Base-by-base conservation (phyloP, 495 filamentous ascomycete species). In the Chaetomium fimeti region DNA sequence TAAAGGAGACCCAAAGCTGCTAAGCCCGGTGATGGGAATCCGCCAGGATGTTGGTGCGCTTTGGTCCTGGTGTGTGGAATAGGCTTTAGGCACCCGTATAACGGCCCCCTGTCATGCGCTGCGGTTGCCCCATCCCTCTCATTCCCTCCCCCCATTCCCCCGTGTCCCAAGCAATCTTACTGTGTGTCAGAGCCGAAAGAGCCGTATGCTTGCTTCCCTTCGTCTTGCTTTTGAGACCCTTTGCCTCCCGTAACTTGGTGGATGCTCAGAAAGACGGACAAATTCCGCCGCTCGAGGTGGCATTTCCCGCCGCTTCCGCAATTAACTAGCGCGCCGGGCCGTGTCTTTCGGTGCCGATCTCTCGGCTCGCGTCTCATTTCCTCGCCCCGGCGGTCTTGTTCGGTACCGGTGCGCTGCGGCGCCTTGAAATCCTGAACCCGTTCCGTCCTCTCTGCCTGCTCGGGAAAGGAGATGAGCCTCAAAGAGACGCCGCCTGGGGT, bases 61-160 rank as follows among this genome's bases (percentile, higher is more conserved):
- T 43, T 27, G 47, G 60, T 62, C 16, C 42, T 54, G 49, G 59
- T 18, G 36, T n/a, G 48, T n/a, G 29, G 29, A 40, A 52, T 16
- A 51, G 29, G 28, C 28, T 62, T 55, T 62, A 62, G 60, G 60
- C 60, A 62, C 40, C 60, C 51, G 40, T 36, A 18, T 47, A 62
- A 62, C 49, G 49, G 4, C 60, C 60, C 60, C 60, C 38, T 56
- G 60, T 32, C 51, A 11, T 32, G 51, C 22, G 13, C 24, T 47
- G 38, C 48, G 24, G 24, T 12, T 42, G 22, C 32, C 7, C 22
- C 5, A 20, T 62, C 25, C 52, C 38, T 42, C 32, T 25, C 36
- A 11, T n/a, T 20, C 57, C 32, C 32, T 20, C 57, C 12, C 25
- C 57, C 12, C 25, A 24, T 15, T 58, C 2, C 40, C 36, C 5